Percentiles rank a stretch among this genome's conserved stretches.
Conservation (phyloP, 345 rosid genomes). For the Durio zibethinus region DNA sequence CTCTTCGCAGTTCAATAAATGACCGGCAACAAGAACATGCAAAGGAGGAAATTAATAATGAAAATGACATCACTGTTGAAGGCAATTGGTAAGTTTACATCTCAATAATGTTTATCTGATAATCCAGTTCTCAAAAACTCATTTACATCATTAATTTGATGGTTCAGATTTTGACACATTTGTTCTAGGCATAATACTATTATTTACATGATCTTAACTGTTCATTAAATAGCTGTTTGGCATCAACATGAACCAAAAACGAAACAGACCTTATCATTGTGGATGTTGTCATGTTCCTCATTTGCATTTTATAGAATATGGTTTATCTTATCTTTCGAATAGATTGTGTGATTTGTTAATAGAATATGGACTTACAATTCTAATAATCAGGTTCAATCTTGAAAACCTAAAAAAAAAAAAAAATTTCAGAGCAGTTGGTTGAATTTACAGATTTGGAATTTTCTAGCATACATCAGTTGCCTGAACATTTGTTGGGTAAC, state of each 20-base stretch:
- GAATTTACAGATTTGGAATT: background rate
- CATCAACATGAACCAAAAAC: background rate
- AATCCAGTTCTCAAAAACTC: conserved; percentile 12
- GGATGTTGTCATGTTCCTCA: conserved; percentile 5
- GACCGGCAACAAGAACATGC: conserved; percentile 87
- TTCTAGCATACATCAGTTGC: background rate
- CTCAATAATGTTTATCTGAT: conserved; percentile 9
- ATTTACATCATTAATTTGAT: background rate
- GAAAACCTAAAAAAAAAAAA: background rate
- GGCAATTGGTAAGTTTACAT: conserved; percentile 60
- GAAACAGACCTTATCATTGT: background rate
- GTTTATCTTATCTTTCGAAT: background rate
- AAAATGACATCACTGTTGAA: conserved; percentile 30
- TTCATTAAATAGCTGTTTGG: background rate
- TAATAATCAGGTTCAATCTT: background rate
- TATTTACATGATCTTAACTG: background rate
- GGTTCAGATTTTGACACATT: background rate
- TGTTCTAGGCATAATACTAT: background rate
- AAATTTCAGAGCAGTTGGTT: background rate
- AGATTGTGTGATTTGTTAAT: background rate
- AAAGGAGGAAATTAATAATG: conserved; percentile 68
- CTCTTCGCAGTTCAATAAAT: conserved; percentile 51
- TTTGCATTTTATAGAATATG: background rate
- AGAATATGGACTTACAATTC: background rate
- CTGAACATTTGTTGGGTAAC: conserved; percentile 14